Evolutionary conservation across 495 filamentous ascomycete genomes (phyloP), one percentile per base, ranked within the genome.

Genomic region (Aspergillus incahuasiensis): DNA sequence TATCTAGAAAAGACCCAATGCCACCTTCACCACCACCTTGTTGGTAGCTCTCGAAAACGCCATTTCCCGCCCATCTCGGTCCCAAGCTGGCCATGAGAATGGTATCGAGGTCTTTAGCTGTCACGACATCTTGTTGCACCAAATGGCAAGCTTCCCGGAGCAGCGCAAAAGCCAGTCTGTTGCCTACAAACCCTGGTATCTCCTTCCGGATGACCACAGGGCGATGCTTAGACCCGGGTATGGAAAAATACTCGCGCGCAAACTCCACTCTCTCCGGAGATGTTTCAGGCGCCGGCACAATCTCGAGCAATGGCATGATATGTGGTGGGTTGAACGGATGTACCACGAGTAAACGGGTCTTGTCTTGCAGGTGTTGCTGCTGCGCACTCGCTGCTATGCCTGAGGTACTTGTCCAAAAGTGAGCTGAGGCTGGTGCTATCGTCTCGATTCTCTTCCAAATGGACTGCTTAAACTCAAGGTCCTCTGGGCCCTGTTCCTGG

Each of bases 311-410:
- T 0, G 83, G 82, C 76, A 86, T 84, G 25, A 86, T 71, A 60
- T 86, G 80, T 6, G 82, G 84, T 16, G 81, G 83, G 39, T 86
- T 85, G 57, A 82, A 87, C 0, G 82, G 82, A 61, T 86, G 84
- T 18, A 81, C 80, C 5, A 84, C 74, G 0, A 84, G 53, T 4
- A 86, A 59, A 1, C 82, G 68, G 8, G 62, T 68, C 13, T 66
- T 72, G 28, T 81, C 72, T 20, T 63, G 45, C 67, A 80, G 71
- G 0, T 43, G 32, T 1, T 21, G 38, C 16, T 60, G 60, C 50
- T 86, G 81, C 34, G 55, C 61, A 1, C 74, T 79, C 0, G 80
- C 78, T 0, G 80, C 70, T 24, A 84, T 85, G 0, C 82, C 80
- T 4, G 76, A 79, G 0, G 82, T 84, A 47, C 72, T 77, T 41